A percentile compares a stretch with the other conserved stretches of the same genome.
These are phyloP conservation scores for Dissophora ornata DNA, from an alignment of 192 early-diverging fungal genomes.

Conservation along the genomic window DNA sequence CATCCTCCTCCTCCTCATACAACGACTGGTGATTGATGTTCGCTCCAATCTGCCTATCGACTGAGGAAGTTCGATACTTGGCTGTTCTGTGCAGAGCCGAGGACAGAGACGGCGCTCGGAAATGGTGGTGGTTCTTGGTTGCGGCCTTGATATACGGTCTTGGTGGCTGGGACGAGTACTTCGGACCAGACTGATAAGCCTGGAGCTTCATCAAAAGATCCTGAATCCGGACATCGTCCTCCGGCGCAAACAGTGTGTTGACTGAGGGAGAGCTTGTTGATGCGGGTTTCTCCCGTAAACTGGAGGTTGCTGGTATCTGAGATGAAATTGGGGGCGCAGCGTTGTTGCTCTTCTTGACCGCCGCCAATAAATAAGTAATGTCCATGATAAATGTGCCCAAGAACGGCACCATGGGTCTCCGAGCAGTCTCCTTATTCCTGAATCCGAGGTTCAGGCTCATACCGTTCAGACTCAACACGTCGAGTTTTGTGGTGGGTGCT, in stretches of 20 bases:
- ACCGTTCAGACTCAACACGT: constrained; percentile 33
- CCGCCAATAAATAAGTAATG: constrained; percentile 76
- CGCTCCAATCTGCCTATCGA: constrained; percentile 50
- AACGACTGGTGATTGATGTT: constrained; percentile 50
- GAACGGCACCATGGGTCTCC: constrained; percentile 76
- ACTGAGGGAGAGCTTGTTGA: constrained; percentile 13
- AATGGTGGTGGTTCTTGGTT: constrained; percentile 62
- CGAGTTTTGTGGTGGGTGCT: constrained; percentile 16
- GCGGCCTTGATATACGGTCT: constrained; percentile 59
- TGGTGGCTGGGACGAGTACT: constrained; percentile 64
- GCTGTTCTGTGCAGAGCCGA: constrained; percentile 60
- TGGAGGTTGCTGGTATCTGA: constrained; percentile 35
- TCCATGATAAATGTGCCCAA: constrained; percentile 83
- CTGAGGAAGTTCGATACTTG: constrained; percentile 40
- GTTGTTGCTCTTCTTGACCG: constrained; percentile 62
- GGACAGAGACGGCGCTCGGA: constrained; percentile 62
- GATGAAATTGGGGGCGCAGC: constrained; percentile 31
- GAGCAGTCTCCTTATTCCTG: constrained; percentile 44
- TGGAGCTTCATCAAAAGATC: constrained; percentile 68
- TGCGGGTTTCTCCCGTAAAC: constrained; percentile 27
- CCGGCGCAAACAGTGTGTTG: constrained; percentile 36
- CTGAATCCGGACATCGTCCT: constrained; percentile 67
- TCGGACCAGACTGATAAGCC: constrained; percentile 66
- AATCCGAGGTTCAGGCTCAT: constrained; percentile 36
- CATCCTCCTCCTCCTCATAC: constrained; percentile 68